A percentile compares a stretch with the other conserved stretches of the same genome.
Conservation (phyloP, 192 early-diverging fungal genomes). For the Chytriomyces sp. region DNA sequence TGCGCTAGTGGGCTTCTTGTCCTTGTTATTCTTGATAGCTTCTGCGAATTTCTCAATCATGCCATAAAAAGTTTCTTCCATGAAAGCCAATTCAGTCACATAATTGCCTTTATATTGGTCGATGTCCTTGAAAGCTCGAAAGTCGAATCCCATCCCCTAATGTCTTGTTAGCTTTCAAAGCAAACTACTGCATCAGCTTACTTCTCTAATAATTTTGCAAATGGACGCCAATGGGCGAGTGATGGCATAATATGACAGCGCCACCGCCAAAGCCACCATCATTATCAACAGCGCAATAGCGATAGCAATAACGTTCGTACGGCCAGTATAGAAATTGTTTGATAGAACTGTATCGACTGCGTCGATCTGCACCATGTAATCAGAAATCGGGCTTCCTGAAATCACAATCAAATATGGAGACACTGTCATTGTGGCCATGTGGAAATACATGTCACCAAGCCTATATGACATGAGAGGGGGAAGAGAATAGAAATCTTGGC, state of each 20-base stretch:
- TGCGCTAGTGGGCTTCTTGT: too few relatives aligned
- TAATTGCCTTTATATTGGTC: neutral
- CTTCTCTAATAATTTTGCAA: neutral
- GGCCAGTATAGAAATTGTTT: neutral
- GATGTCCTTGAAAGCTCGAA: neutral
- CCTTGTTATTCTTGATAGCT: neutral
- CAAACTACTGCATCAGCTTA: neutral
- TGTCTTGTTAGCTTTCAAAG: neutral
- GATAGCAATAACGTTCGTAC: neutral
- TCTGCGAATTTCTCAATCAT: constrained; percentile 1
- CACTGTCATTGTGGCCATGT: neutral
- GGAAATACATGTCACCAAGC: neutral
- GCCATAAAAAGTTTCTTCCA: neutral
- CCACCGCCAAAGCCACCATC: neutral
- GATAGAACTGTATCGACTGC: neutral
- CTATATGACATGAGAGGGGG: neutral
- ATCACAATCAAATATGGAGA: neutral
- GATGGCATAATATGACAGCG: neutral
- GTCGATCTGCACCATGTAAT: neutral
- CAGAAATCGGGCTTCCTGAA: neutral
- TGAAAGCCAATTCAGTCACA: neutral
- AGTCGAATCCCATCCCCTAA: neutral
- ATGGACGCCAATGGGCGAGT: neutral
- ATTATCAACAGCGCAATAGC: neutral
- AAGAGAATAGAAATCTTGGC: neutral